Conservation (phyloP, 1,284 basidiomycete species). For the Ustilago nuda region DNA sequence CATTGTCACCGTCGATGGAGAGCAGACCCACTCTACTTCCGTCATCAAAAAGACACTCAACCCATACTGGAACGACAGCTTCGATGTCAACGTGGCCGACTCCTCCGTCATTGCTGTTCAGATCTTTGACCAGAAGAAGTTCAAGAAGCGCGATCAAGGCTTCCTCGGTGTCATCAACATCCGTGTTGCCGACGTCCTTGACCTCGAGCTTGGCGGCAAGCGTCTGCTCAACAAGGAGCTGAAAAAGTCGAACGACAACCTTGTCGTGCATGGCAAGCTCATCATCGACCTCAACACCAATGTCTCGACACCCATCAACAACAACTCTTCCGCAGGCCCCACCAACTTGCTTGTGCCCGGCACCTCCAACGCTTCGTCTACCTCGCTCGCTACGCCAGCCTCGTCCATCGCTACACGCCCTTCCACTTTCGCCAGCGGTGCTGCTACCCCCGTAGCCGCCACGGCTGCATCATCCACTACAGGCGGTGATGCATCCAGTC, state of each 20-base stretch:
- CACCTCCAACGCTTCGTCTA: conserved; percentile 55
- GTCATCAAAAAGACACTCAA: conserved; percentile 69
- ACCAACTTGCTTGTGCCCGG: conserved; percentile 51
- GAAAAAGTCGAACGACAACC: conserved; percentile 69
- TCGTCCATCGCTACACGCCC: conserved; percentile 30
- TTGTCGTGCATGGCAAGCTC: conserved; percentile 69
- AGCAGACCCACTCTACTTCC: conserved; percentile 89
- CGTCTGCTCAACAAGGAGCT: conserved; percentile 73
- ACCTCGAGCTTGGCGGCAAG: conserved; percentile 87
- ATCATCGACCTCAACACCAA: conserved; percentile 69
- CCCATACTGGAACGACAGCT: conserved; percentile 69
- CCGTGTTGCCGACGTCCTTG: conserved; percentile 86
- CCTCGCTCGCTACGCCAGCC: conserved; percentile 50
- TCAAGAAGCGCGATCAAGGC: conserved; percentile 93
- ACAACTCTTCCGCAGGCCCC: conserved; percentile 57
- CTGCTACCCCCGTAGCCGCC: conserved; percentile 25
- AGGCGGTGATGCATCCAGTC: conserved; percentile 31
- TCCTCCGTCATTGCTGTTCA: conserved; percentile 91
- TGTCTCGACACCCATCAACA: conserved; percentile 63
- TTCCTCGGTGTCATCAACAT: conserved; percentile 95
- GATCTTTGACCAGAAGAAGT: conserved; percentile 96
- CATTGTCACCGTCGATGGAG: conserved; percentile 91
- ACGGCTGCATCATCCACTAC: conserved; percentile 33
- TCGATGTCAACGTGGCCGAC: conserved; percentile 79
- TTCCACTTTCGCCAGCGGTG: conserved; percentile 37